Evolutionary conservation across 2,329 filamentous ascomycete genomes (phyloP).

Genomic region (Cercospora citrullina): DNA sequence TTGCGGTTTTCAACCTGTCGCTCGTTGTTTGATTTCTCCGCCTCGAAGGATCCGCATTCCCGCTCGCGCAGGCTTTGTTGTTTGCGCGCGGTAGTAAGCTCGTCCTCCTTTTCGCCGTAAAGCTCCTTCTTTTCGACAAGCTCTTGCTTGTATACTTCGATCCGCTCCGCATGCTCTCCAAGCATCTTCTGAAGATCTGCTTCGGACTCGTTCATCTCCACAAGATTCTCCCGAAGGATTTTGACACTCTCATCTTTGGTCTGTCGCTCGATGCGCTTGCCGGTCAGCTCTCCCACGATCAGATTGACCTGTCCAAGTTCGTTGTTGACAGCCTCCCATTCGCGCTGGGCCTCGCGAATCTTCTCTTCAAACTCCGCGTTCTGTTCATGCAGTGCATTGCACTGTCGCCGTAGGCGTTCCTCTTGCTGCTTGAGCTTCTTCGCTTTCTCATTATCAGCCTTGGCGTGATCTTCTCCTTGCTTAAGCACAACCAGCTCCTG

Average conservation of each 20-base stretch:
- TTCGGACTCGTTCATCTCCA: slow-evolving; percentile 77
- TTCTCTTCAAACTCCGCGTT: slow-evolving; percentile 60
- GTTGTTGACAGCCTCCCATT: slow-evolving; percentile 64
- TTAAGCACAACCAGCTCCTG: slow-evolving; percentile 72
- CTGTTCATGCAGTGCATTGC: slow-evolving; percentile 61
- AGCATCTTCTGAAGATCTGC: slow-evolving; percentile 70
- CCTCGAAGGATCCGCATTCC: slow-evolving; percentile 76
- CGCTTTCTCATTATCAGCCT: slow-evolving; percentile 80
- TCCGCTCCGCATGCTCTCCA: slow-evolving; percentile 74
- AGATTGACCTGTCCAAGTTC: slow-evolving; percentile 72
- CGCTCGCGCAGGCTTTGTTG: slow-evolving; percentile 50
- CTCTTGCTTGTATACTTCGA: slow-evolving; percentile 64
- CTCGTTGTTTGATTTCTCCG: slow-evolving; percentile 84
- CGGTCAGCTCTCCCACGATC: slow-evolving; percentile 72
- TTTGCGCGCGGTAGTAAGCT: slow-evolving; percentile 50
- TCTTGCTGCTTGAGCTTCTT: slow-evolving; percentile 64
- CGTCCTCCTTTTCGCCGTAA: slow-evolving; percentile 63
- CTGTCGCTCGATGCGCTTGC: slow-evolving; percentile 72
- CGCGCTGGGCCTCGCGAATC: slow-evolving; percentile 58
- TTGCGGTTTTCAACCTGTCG: slow-evolving; percentile 71
- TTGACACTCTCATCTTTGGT: slow-evolving; percentile 70
- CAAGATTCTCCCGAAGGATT: slow-evolving; percentile 69
- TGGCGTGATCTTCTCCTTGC: slow-evolving; percentile 73
- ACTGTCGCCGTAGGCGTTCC: slow-evolving; percentile 63
- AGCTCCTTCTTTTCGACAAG: slow-evolving; percentile 59